Evolutionary conservation across 768 basidiomycete species (phyloP), one percentile per base, ranked within the genome.

Genomic region (Mrakia blollopis): DNA sequence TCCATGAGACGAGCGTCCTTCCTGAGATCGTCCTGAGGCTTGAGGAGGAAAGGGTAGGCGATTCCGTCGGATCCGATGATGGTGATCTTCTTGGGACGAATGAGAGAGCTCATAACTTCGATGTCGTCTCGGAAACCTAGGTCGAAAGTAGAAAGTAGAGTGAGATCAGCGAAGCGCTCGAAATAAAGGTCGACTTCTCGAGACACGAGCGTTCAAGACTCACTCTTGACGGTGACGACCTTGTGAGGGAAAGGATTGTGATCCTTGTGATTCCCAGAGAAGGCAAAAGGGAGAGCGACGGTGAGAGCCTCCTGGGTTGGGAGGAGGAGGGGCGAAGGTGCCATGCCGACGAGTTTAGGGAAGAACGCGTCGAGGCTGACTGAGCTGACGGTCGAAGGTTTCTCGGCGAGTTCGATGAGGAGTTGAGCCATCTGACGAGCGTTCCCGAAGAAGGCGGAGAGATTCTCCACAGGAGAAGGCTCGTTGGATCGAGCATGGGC

Each of bases 1-100:
- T 98, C 97, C 96, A 98, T 98, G 73, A 99, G 84, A 8, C 97
- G 88, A 0, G 94, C 95, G 81, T 99, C 97, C 85, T 99, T 99
- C 54, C 97, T 88, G 44, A 99, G 86, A 84, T 99, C 97, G 82
- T 99, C 97, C 83, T 94, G 93, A 11, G 96, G 96, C 83, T 99
- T 99, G 72, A 92, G 93, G 10, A 99, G 86, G 86, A 98, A 98
- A 84, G 89, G 90, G 85, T 98, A 98, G 16, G 85, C 85, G 76
- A 90, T 88, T 1, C 94, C 94, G 81, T 98, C 89, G 79, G 89
- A 90, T 0, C 93, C 95, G 39, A 85, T 85, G 68, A 98, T 91
- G 0, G 89, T 90, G 78, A 99, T 88, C 84, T 96, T 97, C 80
- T 93, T 90, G 8, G 97, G 97, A 81, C 89, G 91, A 39, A 93